Conservation (phyloP, 2,329 filamentous ascomycete species). For the Albophoma yamanashiensis region DNA sequence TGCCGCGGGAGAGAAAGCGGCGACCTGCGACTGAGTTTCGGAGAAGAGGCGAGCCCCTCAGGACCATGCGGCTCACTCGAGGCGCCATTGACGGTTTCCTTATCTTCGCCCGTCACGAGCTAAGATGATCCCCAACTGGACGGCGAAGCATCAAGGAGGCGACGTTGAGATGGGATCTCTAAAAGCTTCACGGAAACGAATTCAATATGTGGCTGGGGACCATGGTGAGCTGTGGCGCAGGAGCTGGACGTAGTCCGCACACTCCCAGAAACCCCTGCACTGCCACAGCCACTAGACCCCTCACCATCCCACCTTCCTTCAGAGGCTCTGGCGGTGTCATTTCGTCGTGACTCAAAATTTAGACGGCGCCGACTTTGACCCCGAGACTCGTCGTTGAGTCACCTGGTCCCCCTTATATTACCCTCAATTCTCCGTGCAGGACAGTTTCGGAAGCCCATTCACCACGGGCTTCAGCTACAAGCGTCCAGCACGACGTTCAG, state of each 20-base stretch:
- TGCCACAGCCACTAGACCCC: conserved; percentile 9
- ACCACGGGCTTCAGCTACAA: conserved; percentile 24
- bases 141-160: not conserved
- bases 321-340: not conserved
- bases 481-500: conserved; percentile 34
- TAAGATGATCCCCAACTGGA: not conserved
- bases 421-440: conserved; percentile 5
- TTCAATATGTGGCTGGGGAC: conserved; percentile 2
- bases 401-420: not conserved
- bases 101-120: no score
- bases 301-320: conserved; percentile 9
- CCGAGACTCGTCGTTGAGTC: conserved; percentile 2
- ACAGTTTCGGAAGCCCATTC: conserved; percentile 21
- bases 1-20: conserved; percentile 6
- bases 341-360: conserved; percentile 11
- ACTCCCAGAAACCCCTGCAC: conserved; percentile 4
- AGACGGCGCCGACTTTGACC: not conserved
- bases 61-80: conserved; percentile 7
- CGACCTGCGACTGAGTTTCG: not conserved
- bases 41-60: conserved; percentile 7
- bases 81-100: conserved; percentile 9
- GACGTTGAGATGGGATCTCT: not conserved
- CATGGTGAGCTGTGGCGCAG: conserved; percentile 4
- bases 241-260: not conserved
- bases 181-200: not conserved